Base-by-base conservation (phyloP, 179 eudicot species). In the Gypsophila paniculata region DNA sequence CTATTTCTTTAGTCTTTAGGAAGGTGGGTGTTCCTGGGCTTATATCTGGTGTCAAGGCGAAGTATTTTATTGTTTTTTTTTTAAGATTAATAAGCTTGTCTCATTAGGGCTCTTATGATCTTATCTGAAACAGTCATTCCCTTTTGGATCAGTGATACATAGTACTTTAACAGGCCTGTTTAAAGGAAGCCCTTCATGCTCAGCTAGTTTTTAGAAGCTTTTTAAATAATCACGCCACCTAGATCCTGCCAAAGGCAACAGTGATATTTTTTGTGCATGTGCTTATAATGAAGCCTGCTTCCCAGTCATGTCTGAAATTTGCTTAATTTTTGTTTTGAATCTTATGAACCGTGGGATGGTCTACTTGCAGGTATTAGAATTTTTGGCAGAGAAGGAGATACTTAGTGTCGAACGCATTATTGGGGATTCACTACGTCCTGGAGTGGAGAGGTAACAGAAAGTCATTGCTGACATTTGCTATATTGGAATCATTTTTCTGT, bases 381-480 rank as follows among this genome's bases (percentile, higher is more conserved):
- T 82, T 85, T 85, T 94, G 61, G 96, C 94, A 18, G 75, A 71
- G 72, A 85, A 71, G 79, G 87, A 88, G 82, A 90, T 91, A 72
- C 89, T 94, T 60, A 88, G 89, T 15, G 65, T 76, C 68, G 99
- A 90, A 54, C 94, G 85, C 70, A 90, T 94, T 22, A 85, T 79
- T 77, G 88, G 78, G 57, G 97, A 90, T 71, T 87, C 99, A n/a
- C 81, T 81, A 68, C 76, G 86, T 80, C 85, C 81, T 60, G 99
- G 97, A 72, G 95, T 91, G 73, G 96, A 94, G 84, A 94, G 97
- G 99, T 94, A 39, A 79, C 39, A 68, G 34, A 60, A 52, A 52
- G 69, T 19, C 61, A 11, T 60, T 36, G 44, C 42, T 49, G 70
- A 52, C 21, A 10, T 42, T 66, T 44, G 0, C 23, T 61, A 46